Evolutionary conservation across 1,284 basidiomycete genomes (phyloP).

Genomic region (Lignosus rhinocerotis): DNA sequence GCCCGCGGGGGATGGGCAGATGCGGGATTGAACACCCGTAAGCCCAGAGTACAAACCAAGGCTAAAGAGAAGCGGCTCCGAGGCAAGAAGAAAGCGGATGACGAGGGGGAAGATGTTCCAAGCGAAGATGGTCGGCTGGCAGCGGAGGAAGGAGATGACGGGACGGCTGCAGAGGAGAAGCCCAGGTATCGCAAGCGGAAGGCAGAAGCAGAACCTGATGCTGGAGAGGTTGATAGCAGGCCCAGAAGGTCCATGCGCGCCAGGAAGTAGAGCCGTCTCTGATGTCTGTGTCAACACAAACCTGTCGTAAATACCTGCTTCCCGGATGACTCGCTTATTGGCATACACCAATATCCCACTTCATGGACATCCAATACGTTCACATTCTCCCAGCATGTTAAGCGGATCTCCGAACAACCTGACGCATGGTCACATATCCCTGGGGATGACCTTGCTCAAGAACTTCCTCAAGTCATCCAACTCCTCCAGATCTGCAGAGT

Average conservation of each 20-base stretch:
- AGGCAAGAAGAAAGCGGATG: conserved; percentile 5
- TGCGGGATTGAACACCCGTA: background rate
- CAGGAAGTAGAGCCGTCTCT: conserved; percentile 11
- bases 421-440: conserved; percentile 8
- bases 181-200: conserved; percentile 24
- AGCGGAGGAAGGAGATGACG: background rate
- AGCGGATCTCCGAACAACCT: background rate
- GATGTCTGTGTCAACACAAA: background rate
- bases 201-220: conserved; percentile 10
- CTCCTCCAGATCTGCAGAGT: conserved; percentile 64
- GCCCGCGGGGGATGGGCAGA: conserved; percentile 73
- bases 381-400: conserved; percentile 9
- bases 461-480: conserved; percentile 64
- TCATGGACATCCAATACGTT: conserved; percentile 6
- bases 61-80: background rate
- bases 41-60: conserved; percentile 10
- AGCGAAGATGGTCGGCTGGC: background rate
- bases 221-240: background rate
- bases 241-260: conserved; percentile 22
- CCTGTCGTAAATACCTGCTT: background rate
- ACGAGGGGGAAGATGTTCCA: conserved; percentile 5
- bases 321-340: background rate
- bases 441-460: conserved; percentile 47
- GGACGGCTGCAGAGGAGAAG: background rate
- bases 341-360: background rate